phyloP scores from a whole-genome alignment of 345 rosid species.

The Eucalyptus camaldulensis region DNA sequence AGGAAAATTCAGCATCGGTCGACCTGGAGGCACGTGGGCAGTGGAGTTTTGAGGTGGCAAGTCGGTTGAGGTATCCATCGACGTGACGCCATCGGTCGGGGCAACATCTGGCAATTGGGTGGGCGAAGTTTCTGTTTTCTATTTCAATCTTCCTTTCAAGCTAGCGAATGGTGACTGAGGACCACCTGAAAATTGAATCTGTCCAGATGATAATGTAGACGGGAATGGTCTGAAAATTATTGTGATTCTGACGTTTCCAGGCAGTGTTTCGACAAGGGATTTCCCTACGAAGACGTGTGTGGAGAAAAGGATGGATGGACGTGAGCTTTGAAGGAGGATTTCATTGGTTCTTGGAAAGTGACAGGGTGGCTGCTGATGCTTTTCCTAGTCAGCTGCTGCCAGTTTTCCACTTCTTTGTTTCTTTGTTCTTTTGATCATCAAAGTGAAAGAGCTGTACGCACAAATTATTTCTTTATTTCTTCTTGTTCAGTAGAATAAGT shows the following conservation, averaged over 20 bases:
- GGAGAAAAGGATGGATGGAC: background rate
- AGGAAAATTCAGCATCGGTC: background rate
- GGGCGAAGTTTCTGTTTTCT: background rate
- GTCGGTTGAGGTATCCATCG: background rate
- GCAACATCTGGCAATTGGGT: background rate
- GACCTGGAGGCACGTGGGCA: background rate
- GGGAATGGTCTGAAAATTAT: background rate
- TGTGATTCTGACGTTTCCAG: background rate
- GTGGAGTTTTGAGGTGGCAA: background rate
- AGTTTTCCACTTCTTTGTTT: background rate
- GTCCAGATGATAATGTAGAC: background rate
- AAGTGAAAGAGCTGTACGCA: background rate
- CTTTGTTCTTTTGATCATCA: background rate
- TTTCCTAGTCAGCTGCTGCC: background rate
- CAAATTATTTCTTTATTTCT: background rate
- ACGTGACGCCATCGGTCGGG: background rate
- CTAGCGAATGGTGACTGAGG: background rate
- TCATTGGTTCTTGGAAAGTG: background rate
- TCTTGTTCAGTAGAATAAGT: background rate
- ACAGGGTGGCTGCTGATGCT: background rate
- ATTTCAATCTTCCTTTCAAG: background rate
- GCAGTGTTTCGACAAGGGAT: background rate
- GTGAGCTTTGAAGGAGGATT: background rate
- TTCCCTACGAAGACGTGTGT: background rate
- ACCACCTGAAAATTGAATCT: background rate